Evolutionary conservation across 371 early-diverging fungal genomes (phyloP), one percentile per base, ranked within the genome.

Genomic region (Amoeboaphelidium protococcarum): DNA sequence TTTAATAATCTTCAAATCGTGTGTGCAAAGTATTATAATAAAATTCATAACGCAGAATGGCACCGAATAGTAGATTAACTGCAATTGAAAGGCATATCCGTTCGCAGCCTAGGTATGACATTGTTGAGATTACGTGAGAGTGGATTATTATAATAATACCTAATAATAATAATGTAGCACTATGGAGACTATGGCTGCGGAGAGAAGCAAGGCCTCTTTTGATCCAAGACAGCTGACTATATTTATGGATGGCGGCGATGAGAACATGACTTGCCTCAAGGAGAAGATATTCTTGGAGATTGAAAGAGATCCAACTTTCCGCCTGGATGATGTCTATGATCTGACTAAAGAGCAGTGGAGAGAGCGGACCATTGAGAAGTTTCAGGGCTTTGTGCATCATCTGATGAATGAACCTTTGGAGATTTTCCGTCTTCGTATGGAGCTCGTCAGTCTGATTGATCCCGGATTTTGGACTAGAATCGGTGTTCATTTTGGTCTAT

Each of bases 381-480:
- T 76, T 56, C 71, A 72, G 45, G 69, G 72, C 24, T 58, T 82
- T 51, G 73, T 81, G 13, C 68, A 78, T 58, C 73, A 74, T 54
- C 66, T 86, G 26, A 65, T 73, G 45, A 74, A 69, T 54, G 81
- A 82, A 51, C 72, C 84, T 25, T 67, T 76, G 3, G 68, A 70
- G 6, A 61, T 68, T 22, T 82, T 84, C 50, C 72, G 73, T 55
- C 60, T 68, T 54, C 72, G 86, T 40, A 79, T 88, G 84, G 74
- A 74, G 58, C 63, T 81, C 13, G 66, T 87, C 46, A 72, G 73
- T 54, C 59, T 82, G 48, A 62, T 83, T 26, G 86, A 85, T 52
- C 81, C 86, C 27, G 82, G 77, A 21, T 80, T 83, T 60, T 83
- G 83, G 82, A 88, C 89, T 19, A 73, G 87, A 19, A 71, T 85